Evolutionary conservation across 345 rosid species (phyloP).

Genomic region (Durio zibethinus): DNA sequence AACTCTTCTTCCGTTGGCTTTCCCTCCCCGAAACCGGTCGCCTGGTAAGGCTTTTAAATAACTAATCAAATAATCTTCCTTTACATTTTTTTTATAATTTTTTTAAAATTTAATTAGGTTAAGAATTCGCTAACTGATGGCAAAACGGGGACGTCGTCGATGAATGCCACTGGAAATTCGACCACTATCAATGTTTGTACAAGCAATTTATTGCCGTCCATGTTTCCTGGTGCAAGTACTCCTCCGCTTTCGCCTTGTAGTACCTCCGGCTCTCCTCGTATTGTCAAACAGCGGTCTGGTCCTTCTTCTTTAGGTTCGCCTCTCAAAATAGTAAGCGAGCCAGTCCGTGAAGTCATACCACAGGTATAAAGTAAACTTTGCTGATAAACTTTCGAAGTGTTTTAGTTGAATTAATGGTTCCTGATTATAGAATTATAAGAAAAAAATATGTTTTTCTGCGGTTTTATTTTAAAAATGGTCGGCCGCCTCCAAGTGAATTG

Average conservation of each 20-base stretch:
- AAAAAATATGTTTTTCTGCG: conserved; percentile 25
- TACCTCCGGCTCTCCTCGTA: conserved; percentile 69
- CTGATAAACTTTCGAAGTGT: not conserved
- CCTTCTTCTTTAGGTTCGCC: conserved; percentile 79
- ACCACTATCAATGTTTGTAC: conserved; percentile 38
- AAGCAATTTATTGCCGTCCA: conserved; percentile 63
- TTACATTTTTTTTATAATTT: not conserved
- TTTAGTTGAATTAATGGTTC: not conserved
- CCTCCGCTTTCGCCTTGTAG: conserved; percentile 95
- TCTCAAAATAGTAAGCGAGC: conserved; percentile 55
- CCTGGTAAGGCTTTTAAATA: conserved; percentile 42
- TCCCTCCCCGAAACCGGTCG: conserved; percentile 67
- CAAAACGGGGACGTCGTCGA: conserved; percentile 45
- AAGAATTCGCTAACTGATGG: conserved; percentile 69
- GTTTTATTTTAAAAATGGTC: conserved; percentile 87
- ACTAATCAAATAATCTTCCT: not conserved
- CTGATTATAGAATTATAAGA: not conserved
- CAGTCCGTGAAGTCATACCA: conserved; percentile 71
- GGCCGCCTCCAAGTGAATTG: conserved; percentile 66
- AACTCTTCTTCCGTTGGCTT: conserved; percentile 80
- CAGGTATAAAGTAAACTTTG: conserved; percentile 52
- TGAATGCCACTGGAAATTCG: conserved; percentile 47
- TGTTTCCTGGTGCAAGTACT: conserved; percentile 75
- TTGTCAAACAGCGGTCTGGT: conserved; percentile 57
- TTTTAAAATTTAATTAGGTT: conserved; percentile 37